A percentile compares a stretch with the other conserved stretches of the same genome.
Conservation (phyloP, 345 rosid genomes). For the Citrus trifoliata region DNA sequence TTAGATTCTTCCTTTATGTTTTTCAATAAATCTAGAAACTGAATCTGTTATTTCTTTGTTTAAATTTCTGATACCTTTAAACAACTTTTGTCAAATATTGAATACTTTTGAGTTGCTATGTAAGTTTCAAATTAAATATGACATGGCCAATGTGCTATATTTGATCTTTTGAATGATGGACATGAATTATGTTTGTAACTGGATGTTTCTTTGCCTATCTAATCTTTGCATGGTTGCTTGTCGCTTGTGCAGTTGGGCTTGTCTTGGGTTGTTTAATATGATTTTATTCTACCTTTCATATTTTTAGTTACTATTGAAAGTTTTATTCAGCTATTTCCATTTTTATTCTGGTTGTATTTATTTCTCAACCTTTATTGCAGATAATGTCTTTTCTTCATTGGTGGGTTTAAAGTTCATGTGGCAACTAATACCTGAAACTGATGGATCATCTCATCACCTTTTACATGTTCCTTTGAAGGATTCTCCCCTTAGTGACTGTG, state of each 20-base stretch:
- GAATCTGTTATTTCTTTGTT: not conserved
- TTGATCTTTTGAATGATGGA: not conserved
- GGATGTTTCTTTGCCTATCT: not conserved
- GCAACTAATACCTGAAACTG: constrained; percentile 61
- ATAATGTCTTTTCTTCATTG: constrained; percentile 84
- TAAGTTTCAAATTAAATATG: not conserved
- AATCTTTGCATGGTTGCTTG: not conserved
- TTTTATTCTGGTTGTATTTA: constrained; percentile 1
- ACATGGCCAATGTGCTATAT: not conserved
- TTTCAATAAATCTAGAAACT: not conserved
- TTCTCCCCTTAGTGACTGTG: constrained; percentile 90
- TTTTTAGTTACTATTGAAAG: not conserved
- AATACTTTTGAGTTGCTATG: not conserved
- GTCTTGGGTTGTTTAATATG: not conserved
- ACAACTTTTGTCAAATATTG: not conserved
- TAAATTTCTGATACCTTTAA: not conserved
- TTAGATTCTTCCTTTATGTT: not conserved
- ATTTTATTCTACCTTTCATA: not conserved
- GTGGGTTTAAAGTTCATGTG: constrained; percentile 93
- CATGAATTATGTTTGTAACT: not conserved
- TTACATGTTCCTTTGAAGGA: constrained; percentile 88
- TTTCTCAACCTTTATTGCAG: constrained; percentile 39
- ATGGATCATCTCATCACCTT: constrained; percentile 69
- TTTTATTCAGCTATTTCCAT: not conserved
- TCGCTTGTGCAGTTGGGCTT: not conserved